Percentiles rank a stretch among this genome's conserved stretches.
phyloP scores from a whole-genome alignment of 2,329 filamentous ascomycete species.

The Fusarium nygamai region DNA sequence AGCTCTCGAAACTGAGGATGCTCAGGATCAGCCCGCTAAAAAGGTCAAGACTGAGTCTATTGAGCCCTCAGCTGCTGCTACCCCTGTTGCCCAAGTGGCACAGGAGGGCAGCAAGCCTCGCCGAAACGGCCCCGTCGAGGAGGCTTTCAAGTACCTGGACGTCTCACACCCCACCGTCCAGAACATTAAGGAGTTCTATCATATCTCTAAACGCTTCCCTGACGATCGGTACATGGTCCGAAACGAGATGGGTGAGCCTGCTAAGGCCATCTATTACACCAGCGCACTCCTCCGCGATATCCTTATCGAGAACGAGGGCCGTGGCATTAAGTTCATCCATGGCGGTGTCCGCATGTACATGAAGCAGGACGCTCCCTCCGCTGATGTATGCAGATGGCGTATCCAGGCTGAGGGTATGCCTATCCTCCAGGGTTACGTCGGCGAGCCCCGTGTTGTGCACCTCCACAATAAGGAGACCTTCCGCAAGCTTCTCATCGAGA shows the following conservation, averaged over 20 bases:
- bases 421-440: constrained; percentile 91
- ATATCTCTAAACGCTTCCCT: constrained; percentile 85
- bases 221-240: constrained; percentile 94
- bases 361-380: constrained; percentile 91
- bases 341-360: constrained; percentile 99
- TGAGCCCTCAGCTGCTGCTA: constrained; percentile 29
- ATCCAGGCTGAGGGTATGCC: constrained; percentile 95
- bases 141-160: constrained; percentile 92
- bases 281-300: constrained; percentile 86
- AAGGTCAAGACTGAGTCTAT: constrained; percentile 56
- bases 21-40: constrained; percentile 56
- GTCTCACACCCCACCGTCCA: constrained; percentile 79
- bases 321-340: constrained; percentile 94
- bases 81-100: constrained; percentile 39
- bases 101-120: constrained; percentile 48
- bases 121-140: constrained; percentile 73
- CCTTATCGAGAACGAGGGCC: constrained; percentile 85
- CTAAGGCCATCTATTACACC: constrained; percentile 97
- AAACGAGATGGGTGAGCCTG: constrained; percentile 86
- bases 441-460: constrained; percentile 77
- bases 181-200: constrained; percentile 85
- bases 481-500: constrained; percentile 85
- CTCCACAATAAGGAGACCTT: constrained; percentile 83
- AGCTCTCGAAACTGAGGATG: constrained; percentile 49
- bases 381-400: constrained; percentile 89